Percentiles rank a stretch among this genome's conserved stretches.
phyloP scores from a whole-genome alignment of 2,329 filamentous ascomycete species.

The Lanzia echinophila region DNA sequence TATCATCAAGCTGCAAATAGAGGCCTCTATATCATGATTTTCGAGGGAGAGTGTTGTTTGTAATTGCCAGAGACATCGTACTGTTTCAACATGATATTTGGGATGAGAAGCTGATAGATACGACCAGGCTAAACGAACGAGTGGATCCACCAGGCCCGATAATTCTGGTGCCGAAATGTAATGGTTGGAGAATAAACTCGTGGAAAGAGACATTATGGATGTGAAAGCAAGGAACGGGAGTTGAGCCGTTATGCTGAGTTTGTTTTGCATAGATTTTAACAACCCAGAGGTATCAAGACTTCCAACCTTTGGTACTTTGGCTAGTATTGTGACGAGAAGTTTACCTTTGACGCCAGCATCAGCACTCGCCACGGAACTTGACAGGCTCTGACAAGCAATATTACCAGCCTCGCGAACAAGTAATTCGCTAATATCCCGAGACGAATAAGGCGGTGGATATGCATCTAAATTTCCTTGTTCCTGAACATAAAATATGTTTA shows the following conservation, averaged over 20 bases:
- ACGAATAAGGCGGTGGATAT: conserved; percentile 51
- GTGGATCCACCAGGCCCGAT: conserved; percentile 55
- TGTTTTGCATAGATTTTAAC: conserved; percentile 44
- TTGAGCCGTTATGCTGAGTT: conserved; percentile 34
- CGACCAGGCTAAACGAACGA: conserved; percentile 70
- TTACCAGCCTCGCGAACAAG: conserved; percentile 54
- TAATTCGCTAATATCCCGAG: conserved; percentile 51
- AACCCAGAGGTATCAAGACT: conserved; percentile 42
- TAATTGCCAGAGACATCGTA: conserved; percentile 78
- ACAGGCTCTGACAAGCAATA: conserved; percentile 43
- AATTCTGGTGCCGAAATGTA: conserved; percentile 47
- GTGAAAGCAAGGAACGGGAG: conserved; percentile 51
- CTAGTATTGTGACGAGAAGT: conserved; percentile 51
- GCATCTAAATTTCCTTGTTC: conserved; percentile 65
- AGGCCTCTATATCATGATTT: conserved; percentile 72
- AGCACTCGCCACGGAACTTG: conserved; percentile 34
- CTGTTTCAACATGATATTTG: conserved; percentile 91
- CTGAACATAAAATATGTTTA: conserved; percentile 60
- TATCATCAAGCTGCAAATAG: conserved; percentile 64
- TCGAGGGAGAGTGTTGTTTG: conserved; percentile 62
- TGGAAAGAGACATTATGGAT: conserved; percentile 51
- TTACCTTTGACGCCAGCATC: conserved; percentile 52
- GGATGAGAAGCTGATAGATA: conserved; percentile 76
- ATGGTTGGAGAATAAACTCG: conserved; percentile 47
- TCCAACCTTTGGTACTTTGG: conserved; percentile 43